Evolutionary conservation across 345 rosid genomes (phyloP).

Genomic region (Microcos paniculata): DNA sequence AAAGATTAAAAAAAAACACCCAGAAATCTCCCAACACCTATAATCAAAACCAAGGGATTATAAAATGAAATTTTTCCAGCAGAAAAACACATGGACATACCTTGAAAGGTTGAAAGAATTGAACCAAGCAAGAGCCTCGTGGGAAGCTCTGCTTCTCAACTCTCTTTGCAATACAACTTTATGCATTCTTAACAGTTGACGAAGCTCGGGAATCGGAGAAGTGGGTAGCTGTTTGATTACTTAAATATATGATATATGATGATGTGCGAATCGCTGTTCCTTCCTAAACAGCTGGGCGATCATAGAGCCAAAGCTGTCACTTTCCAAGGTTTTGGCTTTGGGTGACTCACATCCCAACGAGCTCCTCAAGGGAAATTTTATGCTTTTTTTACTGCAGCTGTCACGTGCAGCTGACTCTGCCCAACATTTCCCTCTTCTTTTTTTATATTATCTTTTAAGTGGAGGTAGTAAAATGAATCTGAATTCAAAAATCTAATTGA

Average conservation of each 20-base stretch:
- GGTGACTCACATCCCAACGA: neutral
- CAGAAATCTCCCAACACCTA: neutral
- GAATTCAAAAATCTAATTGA: too few relatives aligned
- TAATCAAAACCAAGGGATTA: neutral
- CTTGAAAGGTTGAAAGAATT: slow-evolving; percentile 41
- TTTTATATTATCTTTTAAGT: too few relatives aligned
- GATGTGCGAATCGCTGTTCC: neutral
- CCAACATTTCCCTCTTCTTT: too few relatives aligned
- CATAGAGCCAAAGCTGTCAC: neutral
- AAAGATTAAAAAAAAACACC: neutral
- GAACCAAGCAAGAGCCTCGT: slow-evolving; percentile 31
- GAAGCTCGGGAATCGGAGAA: neutral
- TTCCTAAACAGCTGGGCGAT: neutral
- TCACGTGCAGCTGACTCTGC: too few relatives aligned
- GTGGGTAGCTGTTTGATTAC: neutral
- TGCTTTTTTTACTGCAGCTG: neutral
- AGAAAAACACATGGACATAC: slow-evolving; percentile 20
- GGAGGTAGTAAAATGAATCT: too few relatives aligned
- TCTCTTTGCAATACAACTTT: slow-evolving; percentile 37
- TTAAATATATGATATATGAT: neutral
- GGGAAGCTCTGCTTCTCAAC: slow-evolving; percentile 43
- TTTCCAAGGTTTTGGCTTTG: neutral
- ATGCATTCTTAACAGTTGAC: slow-evolving; percentile 32
- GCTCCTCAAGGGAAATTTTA: neutral
- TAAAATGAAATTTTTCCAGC: neutral